A percentile compares a stretch with the other conserved stretches of the same genome.
phyloP scores from a whole-genome alignment of 2,329 filamentous ascomycete species.

The Fusarium poae region DNA sequence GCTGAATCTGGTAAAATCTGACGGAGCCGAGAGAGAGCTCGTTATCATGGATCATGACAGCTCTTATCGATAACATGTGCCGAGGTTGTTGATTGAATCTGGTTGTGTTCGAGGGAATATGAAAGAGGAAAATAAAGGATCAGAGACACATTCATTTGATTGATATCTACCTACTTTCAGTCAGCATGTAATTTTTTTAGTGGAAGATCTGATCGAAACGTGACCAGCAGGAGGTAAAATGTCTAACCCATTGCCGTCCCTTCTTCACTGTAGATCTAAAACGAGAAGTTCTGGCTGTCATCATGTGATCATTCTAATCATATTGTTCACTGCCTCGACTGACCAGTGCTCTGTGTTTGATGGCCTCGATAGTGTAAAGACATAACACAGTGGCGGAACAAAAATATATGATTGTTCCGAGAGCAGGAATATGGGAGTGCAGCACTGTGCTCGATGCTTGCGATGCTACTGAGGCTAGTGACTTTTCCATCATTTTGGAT shows the following conservation, averaged over 20 bases:
- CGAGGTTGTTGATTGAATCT: not conserved
- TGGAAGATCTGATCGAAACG: not conserved
- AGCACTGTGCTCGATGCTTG: no score
- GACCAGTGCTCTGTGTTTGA: no score
- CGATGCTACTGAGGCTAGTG: no score
- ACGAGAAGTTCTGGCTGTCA: no score
- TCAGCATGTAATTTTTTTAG: not conserved
- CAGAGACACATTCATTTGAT: not conserved
- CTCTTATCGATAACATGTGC: slow-evolving; percentile 33
- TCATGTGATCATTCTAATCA: no score
- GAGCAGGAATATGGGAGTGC: no score
- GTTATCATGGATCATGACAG: slow-evolving; percentile 25
- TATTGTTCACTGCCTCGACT: no score
- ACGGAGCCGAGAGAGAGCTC: slow-evolving; percentile 6
- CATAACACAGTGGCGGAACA: no score
- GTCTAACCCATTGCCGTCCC: not conserved
- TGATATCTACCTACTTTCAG: not conserved
- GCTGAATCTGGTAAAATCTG: slow-evolving; percentile 2
- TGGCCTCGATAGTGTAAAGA: no score
- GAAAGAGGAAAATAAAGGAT: not conserved
- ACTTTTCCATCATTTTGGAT: no score
- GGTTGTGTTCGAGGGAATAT: not conserved
- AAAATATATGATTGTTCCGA: no score
- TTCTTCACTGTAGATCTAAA: not conserved
- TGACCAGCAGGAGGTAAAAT: not conserved